These are phyloP conservation scores for Blastomyces silverae DNA, from an alignment of 2,329 filamentous ascomycete genomes.

Conservation along the genomic window DNA sequence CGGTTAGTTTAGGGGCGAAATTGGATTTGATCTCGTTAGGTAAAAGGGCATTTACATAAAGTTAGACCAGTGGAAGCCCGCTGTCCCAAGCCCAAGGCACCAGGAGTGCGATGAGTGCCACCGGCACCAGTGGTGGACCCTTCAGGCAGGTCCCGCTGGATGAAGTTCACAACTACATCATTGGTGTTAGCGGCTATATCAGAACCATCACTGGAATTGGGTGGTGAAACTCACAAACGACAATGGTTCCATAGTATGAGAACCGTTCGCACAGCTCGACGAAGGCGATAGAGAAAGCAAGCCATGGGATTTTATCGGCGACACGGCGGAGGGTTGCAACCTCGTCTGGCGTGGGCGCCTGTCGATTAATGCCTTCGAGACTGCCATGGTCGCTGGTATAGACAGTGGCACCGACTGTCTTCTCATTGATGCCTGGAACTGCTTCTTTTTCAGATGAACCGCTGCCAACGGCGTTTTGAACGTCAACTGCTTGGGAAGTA, in stretches of 20 bases:
- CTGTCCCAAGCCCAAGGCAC: constrained; percentile 55
- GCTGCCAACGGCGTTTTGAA: neutral
- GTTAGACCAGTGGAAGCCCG: constrained; percentile 48
- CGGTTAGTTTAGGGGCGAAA: constrained; percentile 1
- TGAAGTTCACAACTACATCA: constrained; percentile 53
- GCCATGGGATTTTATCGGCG: constrained; percentile 50
- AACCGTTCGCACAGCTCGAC: constrained; percentile 71
- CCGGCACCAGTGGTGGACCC: constrained; percentile 51
- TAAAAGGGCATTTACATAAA: constrained; percentile 36
- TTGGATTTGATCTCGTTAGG: neutral
- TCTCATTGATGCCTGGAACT: constrained; percentile 17
- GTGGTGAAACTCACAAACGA: constrained; percentile 50
- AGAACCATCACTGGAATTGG: neutral
- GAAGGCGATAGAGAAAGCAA: constrained; percentile 63
- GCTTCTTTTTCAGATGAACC: neutral
- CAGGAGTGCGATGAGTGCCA: constrained; percentile 42
- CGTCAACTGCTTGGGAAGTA: constrained; percentile 2
- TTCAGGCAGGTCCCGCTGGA: constrained; percentile 50
- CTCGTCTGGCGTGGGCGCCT: constrained; percentile 32
- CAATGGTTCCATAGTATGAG: constrained; percentile 66
- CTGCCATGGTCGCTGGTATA: constrained; percentile 18
- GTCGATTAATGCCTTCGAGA: constrained; percentile 18
- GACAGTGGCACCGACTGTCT: constrained; percentile 14
- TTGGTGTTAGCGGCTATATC: neutral
- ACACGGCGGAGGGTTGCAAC: constrained; percentile 33